A percentile compares a stretch with the other conserved stretches of the same genome.
Evolutionary conservation across 345 rosid species (phyloP).

Genomic region (Balakata baccata): DNA sequence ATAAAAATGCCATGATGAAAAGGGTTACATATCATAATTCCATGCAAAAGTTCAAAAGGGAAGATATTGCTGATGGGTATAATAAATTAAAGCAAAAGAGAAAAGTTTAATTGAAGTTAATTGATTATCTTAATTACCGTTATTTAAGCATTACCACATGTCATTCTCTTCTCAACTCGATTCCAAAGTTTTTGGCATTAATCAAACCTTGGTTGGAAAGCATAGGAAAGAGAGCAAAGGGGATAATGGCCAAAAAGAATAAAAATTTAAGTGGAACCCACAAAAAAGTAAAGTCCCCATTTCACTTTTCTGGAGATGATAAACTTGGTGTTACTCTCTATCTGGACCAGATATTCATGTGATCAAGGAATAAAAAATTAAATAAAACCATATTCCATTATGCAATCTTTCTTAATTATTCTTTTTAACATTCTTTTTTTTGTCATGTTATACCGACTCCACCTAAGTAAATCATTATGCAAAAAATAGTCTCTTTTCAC

Average conservation of each 20-base stretch:
- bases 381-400: neutral
- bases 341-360: constrained; percentile 9
- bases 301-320: neutral
- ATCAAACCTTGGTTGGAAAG: too few species aligned
- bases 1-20: neutral
- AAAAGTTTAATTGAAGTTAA: neutral
- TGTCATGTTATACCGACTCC: neutral
- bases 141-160: neutral
- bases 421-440: neutral
- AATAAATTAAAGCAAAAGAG: neutral
- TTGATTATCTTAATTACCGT: too few species aligned
- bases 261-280: neutral
- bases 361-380: neutral
- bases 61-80: neutral
- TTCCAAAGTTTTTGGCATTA: constrained; percentile 3
- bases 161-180: neutral
- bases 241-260: neutral
- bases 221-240: too few species aligned
- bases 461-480: neutral
- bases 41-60: neutral
- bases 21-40: neutral
- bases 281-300: neutral
- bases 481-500: too few species aligned
- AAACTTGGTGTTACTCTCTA: neutral
- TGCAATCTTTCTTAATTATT: neutral